Evolutionary conservation across 441 rosid species (phyloP), one percentile per base, ranked within the genome.

Genomic region (Croton setiger): DNA sequence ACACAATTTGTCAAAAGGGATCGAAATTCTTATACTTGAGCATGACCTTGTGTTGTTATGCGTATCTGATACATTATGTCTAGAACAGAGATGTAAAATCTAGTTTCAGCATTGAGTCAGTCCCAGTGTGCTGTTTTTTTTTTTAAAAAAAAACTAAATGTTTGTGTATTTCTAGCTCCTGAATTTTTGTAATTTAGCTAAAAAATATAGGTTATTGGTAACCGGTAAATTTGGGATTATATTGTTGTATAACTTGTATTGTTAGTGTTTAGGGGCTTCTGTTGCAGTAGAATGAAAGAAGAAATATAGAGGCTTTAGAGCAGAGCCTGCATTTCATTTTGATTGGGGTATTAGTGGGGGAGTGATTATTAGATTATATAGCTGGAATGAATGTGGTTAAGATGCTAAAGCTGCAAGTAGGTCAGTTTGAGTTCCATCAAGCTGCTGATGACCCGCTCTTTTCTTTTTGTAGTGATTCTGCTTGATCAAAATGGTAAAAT

Each of bases 401-500:
- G 65, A 17, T 39, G 33, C 60, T 21, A 68, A 57, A 58, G 64
- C 72, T 68, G 27, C 62, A 57, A 44, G 68, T 64, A 9, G 27
- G 59, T 66, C 39, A 41, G 53, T 48, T 69, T 60, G 74, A 73
- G 41, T 48, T 70, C 48, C 66, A 54, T 69, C 66, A 31, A 66
- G 75, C 37, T 31, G 33, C 54, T 68, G 63, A 52, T 63, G 33
- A 11, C 63, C 55, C 45, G 4, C 15, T 14, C 12, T 60, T 73
- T 57, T 23, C 72, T 73, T n/a, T 71, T 58, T 69, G 39, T 68
- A 73, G 75, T 71, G 8, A 56, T 74, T 70, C 55, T 73, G 37
- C 63, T 72, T 72, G 57, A 69, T 75, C 78, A 58, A 75, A 71
- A 65, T 82, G 68, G 64, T 20, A 62, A 73, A 70, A 44, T 81